A percentile compares a stretch with the other conserved stretches of the same genome.
These are phyloP conservation scores for Amanita polypyramis DNA, from an alignment of 768 basidiomycete species.

Conservation along the genomic window DNA sequence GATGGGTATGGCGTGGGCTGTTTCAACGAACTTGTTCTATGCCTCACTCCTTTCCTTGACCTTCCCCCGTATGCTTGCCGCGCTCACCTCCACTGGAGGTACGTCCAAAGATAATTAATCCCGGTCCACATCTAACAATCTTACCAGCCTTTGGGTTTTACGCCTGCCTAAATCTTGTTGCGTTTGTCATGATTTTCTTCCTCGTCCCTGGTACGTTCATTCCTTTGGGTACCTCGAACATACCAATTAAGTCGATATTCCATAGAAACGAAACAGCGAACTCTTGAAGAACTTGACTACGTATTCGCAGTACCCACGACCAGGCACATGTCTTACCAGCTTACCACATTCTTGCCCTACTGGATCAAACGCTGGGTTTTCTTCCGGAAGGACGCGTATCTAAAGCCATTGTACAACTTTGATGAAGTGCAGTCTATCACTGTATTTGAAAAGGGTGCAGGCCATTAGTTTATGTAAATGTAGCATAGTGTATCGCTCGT, in stretches of 20 bases:
- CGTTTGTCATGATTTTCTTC: constrained; percentile 46
- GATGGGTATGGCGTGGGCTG: constrained; percentile 50
- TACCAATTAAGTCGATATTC: background rate
- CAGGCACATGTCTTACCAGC: constrained; percentile 34
- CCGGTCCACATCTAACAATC: constrained; percentile 9
- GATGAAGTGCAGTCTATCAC: constrained; percentile 36
- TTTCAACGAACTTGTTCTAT: constrained; percentile 40
- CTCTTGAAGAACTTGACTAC: constrained; percentile 40
- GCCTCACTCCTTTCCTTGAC: constrained; percentile 44
- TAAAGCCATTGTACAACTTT: constrained; percentile 42
- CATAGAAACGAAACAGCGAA: constrained; percentile 41
- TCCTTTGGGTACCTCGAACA: background rate
- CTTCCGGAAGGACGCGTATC: constrained; percentile 22
- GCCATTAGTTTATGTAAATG: constrained; percentile 18
- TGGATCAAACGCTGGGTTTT: constrained; percentile 39
- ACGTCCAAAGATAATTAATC: constrained; percentile 2
- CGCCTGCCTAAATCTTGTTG: constrained; percentile 38
- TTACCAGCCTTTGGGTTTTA: constrained; percentile 46
- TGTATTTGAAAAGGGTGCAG: constrained; percentile 31
- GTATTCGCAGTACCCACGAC: constrained; percentile 41
- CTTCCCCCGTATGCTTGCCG: constrained; percentile 45
- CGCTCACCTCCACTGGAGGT: constrained; percentile 31
- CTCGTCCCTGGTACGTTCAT: constrained; percentile 35
- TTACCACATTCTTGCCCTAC: constrained; percentile 35
- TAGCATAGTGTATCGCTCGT: background rate